A percentile compares a stretch with the other conserved stretches of the same genome.
Conservation (phyloP, 257 asterid species). For the Vinca minor region DNA sequence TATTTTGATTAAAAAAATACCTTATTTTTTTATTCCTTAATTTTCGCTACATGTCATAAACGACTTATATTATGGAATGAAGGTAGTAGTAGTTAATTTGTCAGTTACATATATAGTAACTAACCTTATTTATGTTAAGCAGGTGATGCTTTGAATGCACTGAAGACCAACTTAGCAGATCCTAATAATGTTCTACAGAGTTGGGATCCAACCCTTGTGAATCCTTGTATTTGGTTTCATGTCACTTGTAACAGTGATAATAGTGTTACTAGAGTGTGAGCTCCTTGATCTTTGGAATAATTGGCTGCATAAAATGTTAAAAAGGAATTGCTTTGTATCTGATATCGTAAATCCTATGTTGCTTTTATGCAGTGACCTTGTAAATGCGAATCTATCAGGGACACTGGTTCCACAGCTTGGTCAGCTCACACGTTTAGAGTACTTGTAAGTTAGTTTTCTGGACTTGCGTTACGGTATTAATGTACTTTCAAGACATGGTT, state of each 20-base stretch:
- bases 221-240: constrained; percentile 98
- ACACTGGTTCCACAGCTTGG: constrained; percentile 92
- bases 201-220: constrained; percentile 95
- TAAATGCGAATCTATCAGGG: constrained; percentile 91
- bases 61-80: too few relatives aligned
- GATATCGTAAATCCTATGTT: constrained; percentile 2
- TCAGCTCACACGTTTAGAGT: constrained; percentile 59
- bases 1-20: too few relatives aligned
- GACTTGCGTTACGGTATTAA: neutral
- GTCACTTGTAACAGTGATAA: constrained; percentile 82
- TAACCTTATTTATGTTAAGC: constrained; percentile 22
- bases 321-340: neutral
- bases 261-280: constrained; percentile 89
- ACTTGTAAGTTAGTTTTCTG: constrained; percentile 57
- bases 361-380: constrained; percentile 67
- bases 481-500: neutral
- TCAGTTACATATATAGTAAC: neutral
- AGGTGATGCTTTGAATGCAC: constrained; percentile 92
- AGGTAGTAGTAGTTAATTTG: neutral
- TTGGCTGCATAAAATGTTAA: constrained; percentile 9
- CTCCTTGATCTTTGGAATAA: constrained; percentile 7
- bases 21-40: too few relatives aligned
- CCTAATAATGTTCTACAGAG: constrained; percentile 90
- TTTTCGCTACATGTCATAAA: too few relatives aligned
- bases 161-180: constrained; percentile 70